A percentile compares a stretch with the other conserved stretches of the same genome.
Evolutionary conservation across 306 rosid species (phyloP).

Genomic region (Trifolium dubium): DNA sequence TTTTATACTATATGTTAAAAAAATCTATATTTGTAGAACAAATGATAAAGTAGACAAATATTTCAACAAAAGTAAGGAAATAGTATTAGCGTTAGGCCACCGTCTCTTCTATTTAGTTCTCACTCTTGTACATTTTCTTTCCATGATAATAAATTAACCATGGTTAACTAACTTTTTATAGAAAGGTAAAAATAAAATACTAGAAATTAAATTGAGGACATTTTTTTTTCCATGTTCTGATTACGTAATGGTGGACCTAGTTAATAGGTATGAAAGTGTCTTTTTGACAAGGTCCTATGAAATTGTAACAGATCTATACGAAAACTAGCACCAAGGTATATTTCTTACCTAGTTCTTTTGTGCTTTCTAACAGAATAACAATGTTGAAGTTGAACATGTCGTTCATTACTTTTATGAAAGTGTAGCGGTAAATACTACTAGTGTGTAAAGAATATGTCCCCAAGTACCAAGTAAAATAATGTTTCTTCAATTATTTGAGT

Average conservation of each 20-base stretch:
- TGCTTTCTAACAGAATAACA: slow-evolving; percentile 21
- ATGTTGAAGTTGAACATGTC: slow-evolving; percentile 4
- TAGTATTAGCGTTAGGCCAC: slow-evolving; percentile 59
- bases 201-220: not conserved
- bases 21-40: slow-evolving; percentile 41
- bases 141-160: slow-evolving; percentile 33
- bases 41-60: slow-evolving; percentile 38
- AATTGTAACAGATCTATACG: slow-evolving; percentile 16
- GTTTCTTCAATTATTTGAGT: not conserved
- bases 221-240: slow-evolving; percentile 35
- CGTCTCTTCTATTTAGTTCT: slow-evolving; percentile 40
- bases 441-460: not conserved
- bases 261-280: slow-evolving; percentile 49
- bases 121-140: slow-evolving; percentile 20
- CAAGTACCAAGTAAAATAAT: not conserved
- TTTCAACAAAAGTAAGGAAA: slow-evolving; percentile 50
- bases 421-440: slow-evolving; percentile 15
- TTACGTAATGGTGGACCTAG: slow-evolving; percentile 51
- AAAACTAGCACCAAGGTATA: slow-evolving; percentile 50
- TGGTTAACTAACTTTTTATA: slow-evolving; percentile 34
- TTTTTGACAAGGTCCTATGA: slow-evolving; percentile 45
- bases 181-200: not conserved
- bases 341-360: slow-evolving; percentile 39
- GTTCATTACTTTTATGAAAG: not conserved
- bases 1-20: slow-evolving; percentile 29